Conservation (phyloP, 768 basidiomycete species). For the Termitomyces sp. region DNA sequence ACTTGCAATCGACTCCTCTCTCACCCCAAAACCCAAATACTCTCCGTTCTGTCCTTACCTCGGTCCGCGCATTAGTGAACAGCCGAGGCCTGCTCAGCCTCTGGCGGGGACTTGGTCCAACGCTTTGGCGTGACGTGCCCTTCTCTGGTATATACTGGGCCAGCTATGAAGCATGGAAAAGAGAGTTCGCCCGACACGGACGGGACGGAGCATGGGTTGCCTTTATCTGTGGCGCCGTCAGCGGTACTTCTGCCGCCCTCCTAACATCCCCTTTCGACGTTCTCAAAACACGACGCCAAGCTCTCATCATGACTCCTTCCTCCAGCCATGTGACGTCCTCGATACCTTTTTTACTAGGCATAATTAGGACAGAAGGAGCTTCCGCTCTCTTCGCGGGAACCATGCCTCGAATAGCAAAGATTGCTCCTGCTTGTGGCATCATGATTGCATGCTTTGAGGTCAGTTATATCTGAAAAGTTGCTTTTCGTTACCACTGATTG, state of each 20-base stretch:
- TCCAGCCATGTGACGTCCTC: slow-evolving; percentile 40
- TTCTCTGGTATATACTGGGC: slow-evolving; percentile 98
- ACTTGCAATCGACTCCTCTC: slow-evolving; percentile 82
- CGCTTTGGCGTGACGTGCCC: slow-evolving; percentile 95
- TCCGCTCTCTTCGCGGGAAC: slow-evolving; percentile 80
- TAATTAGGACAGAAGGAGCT: slow-evolving; percentile 75
- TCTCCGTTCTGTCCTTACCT: slow-evolving; percentile 64
- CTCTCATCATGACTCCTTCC: slow-evolving; percentile 62
- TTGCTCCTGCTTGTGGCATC: slow-evolving; percentile 95
- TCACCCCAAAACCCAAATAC: slow-evolving; percentile 71
- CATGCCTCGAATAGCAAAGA: slow-evolving; percentile 86
- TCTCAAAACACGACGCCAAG: slow-evolving; percentile 90
- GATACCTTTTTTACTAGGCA: slow-evolving; percentile 58
- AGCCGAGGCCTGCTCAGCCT: slow-evolving; percentile 63
- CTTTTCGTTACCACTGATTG: slow-evolving; percentile 9
- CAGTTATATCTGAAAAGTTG: slow-evolving; percentile 14
- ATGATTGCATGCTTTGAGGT: slow-evolving; percentile 98
- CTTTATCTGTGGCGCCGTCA: slow-evolving; percentile 86
- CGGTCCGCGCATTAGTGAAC: slow-evolving; percentile 55
- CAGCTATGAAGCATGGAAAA: slow-evolving; percentile 83
- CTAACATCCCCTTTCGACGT: slow-evolving; percentile 96
- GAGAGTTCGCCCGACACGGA: slow-evolving; percentile 46
- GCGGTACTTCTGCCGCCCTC: slow-evolving; percentile 82
- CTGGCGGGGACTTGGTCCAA: slow-evolving; percentile 90
- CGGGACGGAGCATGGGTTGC: slow-evolving; percentile 61